phyloP scores from a whole-genome alignment of 78 protist species.

The Dictyostelium firmibasis region DNA sequence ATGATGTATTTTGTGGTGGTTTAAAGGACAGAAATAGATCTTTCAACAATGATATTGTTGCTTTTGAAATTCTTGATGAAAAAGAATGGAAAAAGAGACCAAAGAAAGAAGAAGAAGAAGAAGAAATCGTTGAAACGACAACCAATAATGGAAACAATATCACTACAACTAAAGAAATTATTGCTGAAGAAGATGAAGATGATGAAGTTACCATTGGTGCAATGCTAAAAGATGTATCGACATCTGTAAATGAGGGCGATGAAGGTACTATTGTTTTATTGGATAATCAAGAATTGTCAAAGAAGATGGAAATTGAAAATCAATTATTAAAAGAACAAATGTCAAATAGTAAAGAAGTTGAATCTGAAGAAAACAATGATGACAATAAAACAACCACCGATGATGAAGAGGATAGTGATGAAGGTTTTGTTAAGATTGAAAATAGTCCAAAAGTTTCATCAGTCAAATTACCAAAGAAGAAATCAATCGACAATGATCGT shows the following conservation, averaged over 20 bases:
- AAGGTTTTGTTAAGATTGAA: neutral
- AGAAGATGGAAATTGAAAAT: neutral
- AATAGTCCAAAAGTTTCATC: neutral
- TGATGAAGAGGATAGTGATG: neutral
- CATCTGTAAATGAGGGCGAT: conserved; percentile 25
- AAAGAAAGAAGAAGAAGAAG: conserved; percentile 17
- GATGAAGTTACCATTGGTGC: conserved; percentile 20
- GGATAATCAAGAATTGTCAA: neutral
- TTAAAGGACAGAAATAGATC: conserved; percentile 73
- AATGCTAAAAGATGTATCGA: conserved; percentile 19
- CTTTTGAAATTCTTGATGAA: conserved; percentile 58
- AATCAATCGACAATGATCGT: neutral
- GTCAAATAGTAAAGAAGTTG: neutral
- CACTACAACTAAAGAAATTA: neutral
- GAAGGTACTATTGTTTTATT: conserved; percentile 41
- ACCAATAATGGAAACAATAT: neutral
- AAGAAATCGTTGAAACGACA: neutral
- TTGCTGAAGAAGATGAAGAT: conserved; percentile 12
- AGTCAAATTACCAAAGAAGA: neutral
- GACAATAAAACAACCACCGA: neutral
- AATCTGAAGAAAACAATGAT: neutral
- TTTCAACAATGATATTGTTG: conserved; percentile 80
- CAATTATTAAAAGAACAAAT: neutral
- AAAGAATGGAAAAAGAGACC: conserved; percentile 60
- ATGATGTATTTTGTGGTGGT: conserved; percentile 46